Conservation (phyloP, 345 rosid genomes). For the Pistacia vera region DNA sequence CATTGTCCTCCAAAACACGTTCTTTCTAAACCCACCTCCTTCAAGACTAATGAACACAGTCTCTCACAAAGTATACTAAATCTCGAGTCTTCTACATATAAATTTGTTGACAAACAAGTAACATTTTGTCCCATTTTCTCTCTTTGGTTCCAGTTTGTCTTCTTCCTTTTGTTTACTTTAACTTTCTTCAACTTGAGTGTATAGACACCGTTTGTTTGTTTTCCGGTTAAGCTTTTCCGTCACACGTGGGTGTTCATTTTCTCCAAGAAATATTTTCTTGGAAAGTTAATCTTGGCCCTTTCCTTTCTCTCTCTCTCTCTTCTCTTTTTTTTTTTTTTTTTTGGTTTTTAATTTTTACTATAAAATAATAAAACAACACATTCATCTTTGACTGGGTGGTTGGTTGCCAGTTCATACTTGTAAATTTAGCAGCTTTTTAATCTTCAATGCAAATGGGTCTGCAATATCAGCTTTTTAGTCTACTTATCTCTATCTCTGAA, state of each 20-base stretch:
- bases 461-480: slow-evolving; percentile 4
- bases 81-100: too few species aligned
- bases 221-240: background rate
- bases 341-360: background rate
- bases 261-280: background rate
- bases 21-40: too few species aligned
- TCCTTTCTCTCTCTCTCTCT: background rate
- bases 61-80: too few species aligned
- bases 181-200: too few species aligned
- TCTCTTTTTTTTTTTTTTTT: too few species aligned
- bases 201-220: background rate
- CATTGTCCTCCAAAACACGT: too few species aligned
- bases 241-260: background rate
- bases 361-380: slow-evolving; percentile 7
- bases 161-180: background rate
- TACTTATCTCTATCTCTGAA: slow-evolving; percentile 19
- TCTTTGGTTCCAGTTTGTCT: too few species aligned
- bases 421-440: slow-evolving; percentile 11
- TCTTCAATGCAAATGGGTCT: background rate
- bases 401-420: background rate
- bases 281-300: slow-evolving; percentile 4
- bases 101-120: too few species aligned
- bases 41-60: too few species aligned
- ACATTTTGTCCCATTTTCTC: too few species aligned
- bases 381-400: slow-evolving; percentile 11